Conservation (phyloP, 352 stramenopile species). For the Phytopythium cucurbitacearum region DNA sequence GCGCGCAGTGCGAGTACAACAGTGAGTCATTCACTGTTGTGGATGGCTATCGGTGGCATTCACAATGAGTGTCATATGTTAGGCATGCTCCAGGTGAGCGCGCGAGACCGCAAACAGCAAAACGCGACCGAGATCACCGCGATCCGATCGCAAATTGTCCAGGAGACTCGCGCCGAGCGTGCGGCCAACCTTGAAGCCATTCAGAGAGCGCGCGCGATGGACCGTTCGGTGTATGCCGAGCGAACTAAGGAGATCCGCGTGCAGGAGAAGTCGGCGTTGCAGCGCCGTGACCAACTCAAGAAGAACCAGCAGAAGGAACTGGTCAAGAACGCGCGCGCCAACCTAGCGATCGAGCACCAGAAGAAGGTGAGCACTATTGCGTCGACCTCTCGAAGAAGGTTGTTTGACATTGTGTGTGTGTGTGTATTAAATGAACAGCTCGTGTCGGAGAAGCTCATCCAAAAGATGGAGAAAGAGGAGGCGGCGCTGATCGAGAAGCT, state of each 20-base stretch:
- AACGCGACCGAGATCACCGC: conserved; percentile 29
- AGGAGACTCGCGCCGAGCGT: conserved; percentile 43
- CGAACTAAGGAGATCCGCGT: conserved; percentile 49
- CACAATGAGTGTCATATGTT: background rate
- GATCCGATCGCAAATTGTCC: conserved; percentile 44
- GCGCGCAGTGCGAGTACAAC: conserved; percentile 44
- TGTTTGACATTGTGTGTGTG: background rate
- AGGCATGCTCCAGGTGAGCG: conserved; percentile 24
- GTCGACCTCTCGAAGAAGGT: background rate
- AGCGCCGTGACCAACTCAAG: conserved; percentile 34
- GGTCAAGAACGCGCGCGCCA: conserved; percentile 36
- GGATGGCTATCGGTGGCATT: background rate
- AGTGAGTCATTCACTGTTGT: conserved; percentile 19
- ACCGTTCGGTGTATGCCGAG: conserved; percentile 33
- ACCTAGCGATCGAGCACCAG: conserved; percentile 49
- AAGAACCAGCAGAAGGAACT: conserved; percentile 51
- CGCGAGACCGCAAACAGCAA: conserved; percentile 40
- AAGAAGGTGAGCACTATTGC: conserved; percentile 17
- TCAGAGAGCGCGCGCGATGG: conserved; percentile 30
- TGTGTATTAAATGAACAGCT: conserved; percentile 7
- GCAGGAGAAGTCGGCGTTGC: conserved; percentile 37
- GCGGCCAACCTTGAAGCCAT: conserved; percentile 40
- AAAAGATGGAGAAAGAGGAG: conserved; percentile 64
- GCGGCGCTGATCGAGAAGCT: conserved; percentile 55
- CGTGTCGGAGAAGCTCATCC: conserved; percentile 55